A percentile compares a stretch with the other conserved stretches of the same genome.
phyloP scores from a whole-genome alignment of 2,329 filamentous ascomycete genomes.

The Botrytis cinerea region DNA sequence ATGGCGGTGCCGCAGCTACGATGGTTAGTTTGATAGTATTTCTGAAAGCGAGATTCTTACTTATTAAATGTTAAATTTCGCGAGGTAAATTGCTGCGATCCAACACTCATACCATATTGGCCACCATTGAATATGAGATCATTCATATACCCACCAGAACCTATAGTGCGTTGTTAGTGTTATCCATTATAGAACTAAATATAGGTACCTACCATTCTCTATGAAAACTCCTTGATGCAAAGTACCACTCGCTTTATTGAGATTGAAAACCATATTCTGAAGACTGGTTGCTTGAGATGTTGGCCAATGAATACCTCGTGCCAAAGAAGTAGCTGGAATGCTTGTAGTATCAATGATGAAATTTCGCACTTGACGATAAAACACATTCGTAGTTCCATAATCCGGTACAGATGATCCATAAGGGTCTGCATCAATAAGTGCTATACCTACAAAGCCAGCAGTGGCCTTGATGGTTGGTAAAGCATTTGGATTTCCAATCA shows the following conservation, averaged over 20 bases:
- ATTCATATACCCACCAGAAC: constrained; percentile 60
- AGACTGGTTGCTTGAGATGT: constrained; percentile 58
- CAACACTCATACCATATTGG: constrained; percentile 58
- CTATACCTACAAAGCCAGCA: constrained; percentile 74
- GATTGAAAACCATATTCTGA: constrained; percentile 61
- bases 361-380: constrained; percentile 65
- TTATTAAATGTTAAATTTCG: constrained; percentile 53
- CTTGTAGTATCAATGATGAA: constrained; percentile 60
- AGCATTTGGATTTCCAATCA: constrained; percentile 38
- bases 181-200: constrained; percentile 46
- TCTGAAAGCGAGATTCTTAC: constrained; percentile 1
- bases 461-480: constrained; percentile 74
- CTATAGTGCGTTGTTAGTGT: constrained; percentile 43
- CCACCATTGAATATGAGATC: constrained; percentile 64
- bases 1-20: constrained; percentile 54
- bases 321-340: constrained; percentile 36
- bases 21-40: neutral
- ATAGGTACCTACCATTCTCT: constrained; percentile 46
- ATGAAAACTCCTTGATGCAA: constrained; percentile 59
- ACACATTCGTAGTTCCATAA: constrained; percentile 73
- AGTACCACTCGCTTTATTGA: constrained; percentile 49
- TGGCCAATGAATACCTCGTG: constrained; percentile 54
- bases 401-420: constrained; percentile 72
- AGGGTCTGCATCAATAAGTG: constrained; percentile 82
- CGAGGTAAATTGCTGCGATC: constrained; percentile 67